A percentile compares a stretch with the other conserved stretches of the same genome.
phyloP scores from a whole-genome alignment of 2,329 filamentous ascomycete genomes.

The Botrytis fabae region DNA sequence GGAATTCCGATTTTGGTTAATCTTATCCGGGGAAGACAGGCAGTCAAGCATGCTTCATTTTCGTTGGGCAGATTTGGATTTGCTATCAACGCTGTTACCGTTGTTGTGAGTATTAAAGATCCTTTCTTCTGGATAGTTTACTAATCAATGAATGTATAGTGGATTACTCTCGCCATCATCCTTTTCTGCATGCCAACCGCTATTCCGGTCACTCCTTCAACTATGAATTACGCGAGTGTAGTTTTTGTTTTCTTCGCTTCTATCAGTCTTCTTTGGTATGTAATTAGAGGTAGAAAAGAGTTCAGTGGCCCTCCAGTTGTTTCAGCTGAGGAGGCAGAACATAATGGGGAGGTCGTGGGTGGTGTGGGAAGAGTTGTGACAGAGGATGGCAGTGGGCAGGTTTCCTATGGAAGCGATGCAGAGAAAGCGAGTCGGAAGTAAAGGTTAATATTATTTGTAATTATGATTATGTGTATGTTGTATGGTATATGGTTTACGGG shows the following conservation, averaged over 20 bases:
- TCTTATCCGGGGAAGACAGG: conserved; percentile 63
- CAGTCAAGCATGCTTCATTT: conserved; percentile 65
- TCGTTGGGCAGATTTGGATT: conserved; percentile 69
- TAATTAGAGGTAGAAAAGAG: conserved; percentile 60
- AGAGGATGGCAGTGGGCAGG: conserved; percentile 20
- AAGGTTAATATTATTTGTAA: not conserved
- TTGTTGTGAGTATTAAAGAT: conserved; percentile 42
- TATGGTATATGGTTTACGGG: not conserved
- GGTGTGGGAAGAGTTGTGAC: conserved; percentile 31
- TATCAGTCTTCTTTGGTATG: conserved; percentile 64
- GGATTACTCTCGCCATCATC: conserved; percentile 69
- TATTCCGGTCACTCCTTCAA: conserved; percentile 54
- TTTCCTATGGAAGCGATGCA: conserved; percentile 18
- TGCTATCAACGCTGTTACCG: conserved; percentile 64
- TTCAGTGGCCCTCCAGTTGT: conserved; percentile 57
- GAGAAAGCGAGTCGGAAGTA: conserved; percentile 21
- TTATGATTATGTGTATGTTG: conserved; percentile 6
- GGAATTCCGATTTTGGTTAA: conserved; percentile 74
- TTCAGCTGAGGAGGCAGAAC: conserved; percentile 31
- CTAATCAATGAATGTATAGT: conserved; percentile 40
- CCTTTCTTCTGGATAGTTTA: not conserved
- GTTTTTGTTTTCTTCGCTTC: conserved; percentile 63
- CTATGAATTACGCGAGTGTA: conserved; percentile 68
- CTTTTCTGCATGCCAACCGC: conserved; percentile 75
- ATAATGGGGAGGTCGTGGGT: conserved; percentile 34